Base-by-base conservation (phyloP, 176 grass and related monocot species). In the Otatea glauca region DNA sequence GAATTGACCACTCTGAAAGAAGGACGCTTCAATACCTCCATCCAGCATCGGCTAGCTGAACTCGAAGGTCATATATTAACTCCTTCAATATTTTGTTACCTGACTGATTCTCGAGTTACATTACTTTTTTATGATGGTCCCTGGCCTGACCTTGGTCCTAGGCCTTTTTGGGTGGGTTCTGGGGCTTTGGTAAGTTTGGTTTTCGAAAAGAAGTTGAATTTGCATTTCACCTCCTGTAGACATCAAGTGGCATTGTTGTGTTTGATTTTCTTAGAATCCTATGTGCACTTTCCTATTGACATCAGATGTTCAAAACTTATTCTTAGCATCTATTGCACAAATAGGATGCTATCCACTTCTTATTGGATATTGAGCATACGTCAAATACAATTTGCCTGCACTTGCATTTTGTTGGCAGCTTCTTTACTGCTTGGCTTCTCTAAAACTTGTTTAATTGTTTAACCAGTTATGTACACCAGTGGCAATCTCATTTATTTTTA, bases 11-110 rank as follows among this genome's bases (percentile, higher is more conserved):
- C 87, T 84, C 45, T 91, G 50, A 89, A 89, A 88, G 93, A 96
- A 89, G 92, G 78, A 11, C 89, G 96, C 76, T 92, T 92, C 86
- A 90, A 91, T 70, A 74, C 89, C 74, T 89, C 87, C 53, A 94
- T 99, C 55, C 90, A 99, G 59, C 96, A 94, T 84, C 89, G 96
- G 35, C 82, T 96, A 63, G 81, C 69, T 70, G 93, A 99, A 88
- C 96, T 99, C 50, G 93, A 99, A 96, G 96, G 96, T 98, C 63
- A 56, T 81, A 78, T 53, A 65, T 66, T 54, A 68, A 66, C 13
- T 74, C 32, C 49, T 86, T 77, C 54, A 2, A 20, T 87, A 61
- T 76, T 85, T 59, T 51, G 51, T 89, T 87, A 75, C 47, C 59
- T 85, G 42, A 80, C 21, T 48, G 53, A 70, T 78, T 68, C 20